Conservation (phyloP, 2,329 filamentous ascomycete genomes). For the Paecilomyces dactylethromorphus region DNA sequence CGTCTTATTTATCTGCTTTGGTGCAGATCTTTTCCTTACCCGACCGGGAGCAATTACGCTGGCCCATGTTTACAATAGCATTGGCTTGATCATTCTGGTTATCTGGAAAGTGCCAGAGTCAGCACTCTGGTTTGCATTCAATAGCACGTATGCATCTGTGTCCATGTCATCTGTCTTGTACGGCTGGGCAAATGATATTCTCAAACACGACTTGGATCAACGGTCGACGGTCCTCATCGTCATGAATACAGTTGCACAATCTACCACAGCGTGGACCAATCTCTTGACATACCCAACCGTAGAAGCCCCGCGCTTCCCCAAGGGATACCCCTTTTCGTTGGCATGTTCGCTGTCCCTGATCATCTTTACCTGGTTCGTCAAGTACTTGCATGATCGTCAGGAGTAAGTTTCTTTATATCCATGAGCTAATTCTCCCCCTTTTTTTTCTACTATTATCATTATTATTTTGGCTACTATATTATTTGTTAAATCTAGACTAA, state of each 20-base stretch:
- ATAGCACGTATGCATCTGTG: conserved; percentile 43
- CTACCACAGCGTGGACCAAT: conserved; percentile 51
- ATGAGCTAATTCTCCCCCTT: neutral
- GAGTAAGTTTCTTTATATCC: neutral
- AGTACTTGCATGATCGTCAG: neutral
- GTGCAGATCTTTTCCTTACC: conserved; percentile 48
- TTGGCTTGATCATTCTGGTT: conserved; percentile 48
- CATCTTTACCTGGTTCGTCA: neutral
- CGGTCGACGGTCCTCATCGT: conserved; percentile 46
- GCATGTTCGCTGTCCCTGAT: conserved; percentile 6
- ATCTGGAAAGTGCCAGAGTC: conserved; percentile 52
- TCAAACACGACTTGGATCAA: conserved; percentile 36
- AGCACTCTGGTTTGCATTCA: conserved; percentile 50
- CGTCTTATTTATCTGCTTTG: conserved; percentile 48
- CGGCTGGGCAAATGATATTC: conserved; percentile 48
- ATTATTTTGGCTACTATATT: neutral
- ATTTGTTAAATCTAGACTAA: neutral
- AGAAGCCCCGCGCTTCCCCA: conserved; percentile 37
- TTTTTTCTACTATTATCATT: neutral
- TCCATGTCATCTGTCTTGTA: conserved; percentile 51
- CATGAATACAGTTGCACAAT: conserved; percentile 49
- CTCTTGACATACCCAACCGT: conserved; percentile 46
- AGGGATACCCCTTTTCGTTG: conserved; percentile 38
- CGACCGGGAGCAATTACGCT: conserved; percentile 52
- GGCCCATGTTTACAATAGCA: conserved; percentile 45